phyloP scores from a whole-genome alignment of 306 rosid species.

The Cicer chorassanicum region DNA sequence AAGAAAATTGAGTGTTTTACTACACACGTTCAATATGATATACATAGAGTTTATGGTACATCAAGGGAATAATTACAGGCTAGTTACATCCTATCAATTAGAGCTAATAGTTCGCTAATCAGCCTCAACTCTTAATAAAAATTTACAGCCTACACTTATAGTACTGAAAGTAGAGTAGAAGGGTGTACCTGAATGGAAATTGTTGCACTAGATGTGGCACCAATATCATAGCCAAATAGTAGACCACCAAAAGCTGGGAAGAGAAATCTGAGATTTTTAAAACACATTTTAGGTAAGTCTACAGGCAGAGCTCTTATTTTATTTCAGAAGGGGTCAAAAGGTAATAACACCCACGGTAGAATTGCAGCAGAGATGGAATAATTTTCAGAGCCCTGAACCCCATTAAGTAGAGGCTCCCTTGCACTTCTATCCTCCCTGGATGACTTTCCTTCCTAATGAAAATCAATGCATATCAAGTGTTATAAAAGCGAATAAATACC shows the following conservation, averaged over 20 bases:
- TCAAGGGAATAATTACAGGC: no score
- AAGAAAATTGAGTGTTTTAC: no score
- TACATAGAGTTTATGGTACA: no score
- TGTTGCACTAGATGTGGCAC: constrained; percentile 87
- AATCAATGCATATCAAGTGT: constrained; percentile 36
- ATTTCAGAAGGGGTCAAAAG: constrained; percentile 17
- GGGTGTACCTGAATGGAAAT: constrained; percentile 72
- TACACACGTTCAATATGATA: no score
- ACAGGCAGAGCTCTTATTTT: neutral
- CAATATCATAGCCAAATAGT: constrained; percentile 91
- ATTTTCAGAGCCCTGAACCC: constrained; percentile 51
- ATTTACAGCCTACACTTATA: neutral
- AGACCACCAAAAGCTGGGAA: constrained; percentile 97
- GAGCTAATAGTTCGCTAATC: no score
- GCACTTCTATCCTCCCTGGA: constrained; percentile 55
- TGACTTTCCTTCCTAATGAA: constrained; percentile 58
- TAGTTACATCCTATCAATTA: no score
- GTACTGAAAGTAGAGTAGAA: constrained; percentile 15
- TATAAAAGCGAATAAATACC: constrained; percentile 12
- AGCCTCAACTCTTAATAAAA: neutral
- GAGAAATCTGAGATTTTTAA: constrained; percentile 70
- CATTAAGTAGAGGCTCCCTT: constrained; percentile 67
- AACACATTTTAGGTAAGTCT: constrained; percentile 25
- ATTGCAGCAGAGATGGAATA: constrained; percentile 70
- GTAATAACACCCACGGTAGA: constrained; percentile 72